A percentile compares a stretch with the other conserved stretches of the same genome.
Evolutionary conservation across 305 asterid genomes (phyloP).

Genomic region (Fraxinus paxiana): DNA sequence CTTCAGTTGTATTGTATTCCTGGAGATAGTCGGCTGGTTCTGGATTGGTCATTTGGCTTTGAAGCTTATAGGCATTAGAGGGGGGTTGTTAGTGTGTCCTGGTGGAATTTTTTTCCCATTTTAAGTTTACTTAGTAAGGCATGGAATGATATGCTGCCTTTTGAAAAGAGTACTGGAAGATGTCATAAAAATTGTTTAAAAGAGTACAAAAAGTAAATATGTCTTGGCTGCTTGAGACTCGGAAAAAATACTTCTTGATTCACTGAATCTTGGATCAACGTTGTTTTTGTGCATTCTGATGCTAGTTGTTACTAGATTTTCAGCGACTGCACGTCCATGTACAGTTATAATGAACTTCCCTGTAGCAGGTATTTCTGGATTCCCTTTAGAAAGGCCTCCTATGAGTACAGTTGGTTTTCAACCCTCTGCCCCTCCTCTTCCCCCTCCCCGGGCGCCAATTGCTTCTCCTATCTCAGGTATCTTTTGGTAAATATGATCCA

Average conservation of each 20-base stretch:
- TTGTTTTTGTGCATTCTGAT: slow-evolving; percentile 4
- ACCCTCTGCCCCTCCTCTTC: slow-evolving; percentile 43
- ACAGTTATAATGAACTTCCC: slow-evolving; percentile 20
- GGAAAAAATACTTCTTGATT: neutral
- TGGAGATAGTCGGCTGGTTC: neutral
- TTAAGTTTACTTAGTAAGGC: neutral
- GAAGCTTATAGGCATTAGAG: neutral
- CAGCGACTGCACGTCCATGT: slow-evolving; percentile 9
- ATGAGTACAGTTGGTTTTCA: slow-evolving; percentile 45
- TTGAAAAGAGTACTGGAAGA: neutral
- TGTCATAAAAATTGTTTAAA: neutral
- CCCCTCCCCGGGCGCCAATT: slow-evolving; percentile 27
- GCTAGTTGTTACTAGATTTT: neutral
- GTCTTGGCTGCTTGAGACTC: neutral
- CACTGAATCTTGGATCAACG: neutral
- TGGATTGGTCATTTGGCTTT: neutral
- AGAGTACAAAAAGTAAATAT: neutral
- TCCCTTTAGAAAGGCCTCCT: slow-evolving; percentile 62
- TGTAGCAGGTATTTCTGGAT: slow-evolving; percentile 62
- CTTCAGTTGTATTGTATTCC: neutral
- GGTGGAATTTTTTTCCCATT: neutral
- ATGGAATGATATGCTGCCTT: neutral
- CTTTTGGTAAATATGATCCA: slow-evolving; percentile 13
- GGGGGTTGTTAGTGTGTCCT: neutral
- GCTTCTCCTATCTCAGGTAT: slow-evolving; percentile 55